Conservation (phyloP, 305 asterid species). For the Solanum chacoense region DNA sequence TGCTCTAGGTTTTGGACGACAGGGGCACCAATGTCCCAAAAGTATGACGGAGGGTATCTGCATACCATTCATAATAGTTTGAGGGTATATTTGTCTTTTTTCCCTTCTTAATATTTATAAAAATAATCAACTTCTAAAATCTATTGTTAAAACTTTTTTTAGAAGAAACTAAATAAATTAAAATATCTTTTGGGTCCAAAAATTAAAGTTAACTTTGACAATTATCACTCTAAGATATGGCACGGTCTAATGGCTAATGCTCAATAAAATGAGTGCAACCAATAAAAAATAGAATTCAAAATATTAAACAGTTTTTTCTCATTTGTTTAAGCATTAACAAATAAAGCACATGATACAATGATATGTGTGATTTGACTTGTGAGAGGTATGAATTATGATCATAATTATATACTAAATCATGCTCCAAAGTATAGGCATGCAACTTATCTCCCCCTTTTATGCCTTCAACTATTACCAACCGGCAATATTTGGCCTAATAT, state of each 20-base stretch:
- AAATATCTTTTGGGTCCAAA: neutral
- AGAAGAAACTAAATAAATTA: neutral
- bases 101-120: neutral
- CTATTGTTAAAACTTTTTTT: neutral
- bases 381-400: neutral
- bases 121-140: neutral
- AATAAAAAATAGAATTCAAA: neutral
- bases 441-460: neutral
- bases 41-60: no score
- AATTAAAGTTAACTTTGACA: neutral
- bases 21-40: no score
- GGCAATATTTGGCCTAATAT: fast-evolving
- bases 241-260: neutral
- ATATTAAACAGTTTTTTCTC: neutral
- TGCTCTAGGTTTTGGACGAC: no score
- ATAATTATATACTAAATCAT: neutral
- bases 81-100: no score
- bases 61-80: no score
- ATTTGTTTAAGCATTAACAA: neutral
- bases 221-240: neutral
- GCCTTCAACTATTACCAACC: neutral
- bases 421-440: neutral
- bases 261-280: neutral
- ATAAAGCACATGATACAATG: neutral
- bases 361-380: neutral